Conservation (phyloP, 1,284 basidiomycete genomes). For the Malassezia nana region DNA sequence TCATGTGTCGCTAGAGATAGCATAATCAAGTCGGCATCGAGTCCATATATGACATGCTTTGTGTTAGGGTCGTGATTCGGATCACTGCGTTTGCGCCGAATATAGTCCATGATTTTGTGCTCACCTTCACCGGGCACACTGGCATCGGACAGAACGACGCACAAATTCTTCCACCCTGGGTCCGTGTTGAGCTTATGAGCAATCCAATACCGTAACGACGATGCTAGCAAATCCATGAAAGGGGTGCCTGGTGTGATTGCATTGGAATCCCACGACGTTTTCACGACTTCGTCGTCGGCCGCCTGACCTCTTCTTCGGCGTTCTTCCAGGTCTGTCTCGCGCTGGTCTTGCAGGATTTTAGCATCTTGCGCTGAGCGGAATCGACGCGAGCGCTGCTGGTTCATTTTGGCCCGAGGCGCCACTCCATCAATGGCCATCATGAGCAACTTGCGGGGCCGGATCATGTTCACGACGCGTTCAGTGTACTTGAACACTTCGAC, state of each 20-base stretch:
- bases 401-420: constrained; percentile 97
- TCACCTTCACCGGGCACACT: constrained; percentile 97
- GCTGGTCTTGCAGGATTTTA: constrained; percentile 78
- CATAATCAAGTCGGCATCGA: constrained; percentile 99
- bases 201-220: constrained; percentile 89
- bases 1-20: constrained; percentile 94
- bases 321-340: constrained; percentile 65
- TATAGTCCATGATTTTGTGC: constrained; percentile 99
- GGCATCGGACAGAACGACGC: constrained; percentile 94
- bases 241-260: constrained; percentile 96
- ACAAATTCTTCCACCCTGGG: constrained; percentile 70
- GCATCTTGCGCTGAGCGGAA: constrained; percentile 93
- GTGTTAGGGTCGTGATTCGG: constrained; percentile 88
- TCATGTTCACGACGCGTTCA: constrained; percentile 92
- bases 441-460: constrained; percentile 82
- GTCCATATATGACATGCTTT: constrained; percentile 89
- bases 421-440: constrained; percentile 99
- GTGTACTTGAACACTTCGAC: constrained; percentile 92
- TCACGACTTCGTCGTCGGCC: constrained; percentile 69
- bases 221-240: constrained; percentile 88
- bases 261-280: constrained; percentile 91
- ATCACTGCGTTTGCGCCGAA: constrained; percentile 77
- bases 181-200: constrained; percentile 88
- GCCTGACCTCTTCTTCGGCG: constrained; percentile 85
- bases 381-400: constrained; percentile 89